Base-by-base conservation (phyloP, 352 stramenopile genomes). In the Phytophthora melonis region DNA sequence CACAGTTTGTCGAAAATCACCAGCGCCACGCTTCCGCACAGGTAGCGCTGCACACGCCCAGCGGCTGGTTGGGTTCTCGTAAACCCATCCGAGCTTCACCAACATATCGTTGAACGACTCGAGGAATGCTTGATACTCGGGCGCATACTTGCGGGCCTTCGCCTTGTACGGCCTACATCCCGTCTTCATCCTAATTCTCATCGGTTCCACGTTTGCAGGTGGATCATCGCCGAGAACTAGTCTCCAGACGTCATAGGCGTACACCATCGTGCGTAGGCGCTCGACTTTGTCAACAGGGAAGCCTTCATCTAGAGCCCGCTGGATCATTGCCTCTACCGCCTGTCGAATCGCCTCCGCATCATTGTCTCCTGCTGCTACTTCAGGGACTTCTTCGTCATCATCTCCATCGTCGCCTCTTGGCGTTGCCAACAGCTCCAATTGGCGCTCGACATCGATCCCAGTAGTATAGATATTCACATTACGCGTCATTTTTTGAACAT, bases 101-200 rank as follows among this genome's bases (percentile, higher is more conserved):
- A 70, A 50, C 45, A 50, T 56, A 0, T 64, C 25, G 41, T 58
- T 71, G 45, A 71, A 71, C 9, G 43, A 59, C 18, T 27, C 47
- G 32, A 71, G 68, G 54, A 82, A 73, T 13, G 32, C 50, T 19
- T 60, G 64, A 8, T 60, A 53, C n/a, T 64, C 63, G 6, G 63
- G 63, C 5, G 55, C 41, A 14, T 70, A 70, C 32, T 59, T 50
- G 41, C 45, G 52, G 32, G 53, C 41, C 27, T 63, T 70, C 0
- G 43, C 30, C 23, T 61, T 64, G 43, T 55, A 64, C 13, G 55
- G 32, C 9, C 32, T 27, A 14, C 27, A 59, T 7, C 60, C 68
- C 1, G 54, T 16, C 45, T 69, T 62, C 60, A 70, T 43, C 27
- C 27, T 43, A 1, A 75, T n/a, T 23, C 23, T 55, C 43, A 66